Evolutionary conservation across 225 moss, liverwort and hornwort genomes (phyloP), one percentile per base, ranked within the genome.

Genomic region (Ulota crispa): DNA sequence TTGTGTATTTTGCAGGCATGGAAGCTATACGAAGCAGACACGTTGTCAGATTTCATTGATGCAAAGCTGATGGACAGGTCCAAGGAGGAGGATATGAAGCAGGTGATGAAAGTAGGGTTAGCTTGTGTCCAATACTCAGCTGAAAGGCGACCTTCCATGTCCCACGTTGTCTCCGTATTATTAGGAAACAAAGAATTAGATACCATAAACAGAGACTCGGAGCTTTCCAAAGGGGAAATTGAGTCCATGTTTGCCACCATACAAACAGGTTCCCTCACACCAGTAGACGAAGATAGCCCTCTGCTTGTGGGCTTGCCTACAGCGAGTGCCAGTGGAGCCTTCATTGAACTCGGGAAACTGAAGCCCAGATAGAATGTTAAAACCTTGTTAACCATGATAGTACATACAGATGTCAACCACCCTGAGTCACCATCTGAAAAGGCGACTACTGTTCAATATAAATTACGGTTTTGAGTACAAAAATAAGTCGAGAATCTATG

Each of bases 261-360:
- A 4, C 83, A 84, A 66, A 81, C 86, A 1, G 43, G 75, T 16
- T 39, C 81, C 30, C 78, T 86, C 27, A 89, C 88, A n/a, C 88
- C 86, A 0, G 88, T 88, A 3, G 88, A 88, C 32, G 88, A 88
- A 55, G 88, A 88, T 19, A 89, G 86, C 52, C 88, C 88, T 13
- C 78, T 89, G 60, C 71, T 89, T 3, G 81, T 86, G 24, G 88
- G 88, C 32, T 84, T 89, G 75, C 86, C 86, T 8, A 81, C 88
- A 4, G 83, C 88, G 9, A 89, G 88, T 14, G 86, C 86, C 1
- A 86, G 81, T 6, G 81, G 86, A 0, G 86, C 86, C 5, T 89
- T 86, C 36, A 89, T 89, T 55, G 88, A 83, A 75, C 78, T 89
- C 1, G 86, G 88, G 1, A 86, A 88, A 78, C 69, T 88, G 23